Evolutionary conservation across 768 basidiomycete species (phyloP).

Genomic region (Trametes meyenii): DNA sequence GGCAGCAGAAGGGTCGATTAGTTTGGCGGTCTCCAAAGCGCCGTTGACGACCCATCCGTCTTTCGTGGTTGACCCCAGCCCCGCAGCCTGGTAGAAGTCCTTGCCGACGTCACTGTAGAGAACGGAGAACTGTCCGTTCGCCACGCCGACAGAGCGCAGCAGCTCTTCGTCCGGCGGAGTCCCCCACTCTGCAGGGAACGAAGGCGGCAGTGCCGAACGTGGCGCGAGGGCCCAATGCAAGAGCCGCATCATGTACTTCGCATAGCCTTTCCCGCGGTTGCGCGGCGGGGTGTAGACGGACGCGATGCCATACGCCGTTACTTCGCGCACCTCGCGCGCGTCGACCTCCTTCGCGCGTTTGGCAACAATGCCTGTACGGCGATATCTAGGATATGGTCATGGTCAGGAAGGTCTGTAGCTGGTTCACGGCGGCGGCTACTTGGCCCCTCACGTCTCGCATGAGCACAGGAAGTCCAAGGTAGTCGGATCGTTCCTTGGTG

Average conservation of each 20-base stretch:
- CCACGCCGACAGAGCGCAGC: constrained; percentile 29
- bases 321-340: constrained; percentile 32
- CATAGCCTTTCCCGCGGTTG: constrained; percentile 59
- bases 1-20: constrained; percentile 25
- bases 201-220: constrained; percentile 31
- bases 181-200: constrained; percentile 48
- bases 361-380: constrained; percentile 37
- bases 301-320: constrained; percentile 54
- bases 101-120: constrained; percentile 58
- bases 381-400: constrained; percentile 28
- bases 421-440: not conserved
- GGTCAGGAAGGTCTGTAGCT: not conserved
- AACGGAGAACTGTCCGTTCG: constrained; percentile 48
- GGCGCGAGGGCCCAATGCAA: constrained; percentile 58
- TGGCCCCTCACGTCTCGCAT: constrained; percentile 57
- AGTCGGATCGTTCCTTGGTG: constrained; percentile 50
- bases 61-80: constrained; percentile 33
- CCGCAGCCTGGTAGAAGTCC: constrained; percentile 47
- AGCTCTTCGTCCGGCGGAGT: constrained; percentile 41
- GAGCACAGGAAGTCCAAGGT: constrained; percentile 60
- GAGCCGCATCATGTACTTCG: constrained; percentile 64
- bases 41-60: constrained; percentile 50
- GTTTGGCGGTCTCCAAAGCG: constrained; percentile 45
- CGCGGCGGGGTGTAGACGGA: constrained; percentile 56
- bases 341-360: constrained; percentile 13